Conservation (phyloP, 2,329 filamentous ascomycete species). For the Trichoderma harzianum region DNA sequence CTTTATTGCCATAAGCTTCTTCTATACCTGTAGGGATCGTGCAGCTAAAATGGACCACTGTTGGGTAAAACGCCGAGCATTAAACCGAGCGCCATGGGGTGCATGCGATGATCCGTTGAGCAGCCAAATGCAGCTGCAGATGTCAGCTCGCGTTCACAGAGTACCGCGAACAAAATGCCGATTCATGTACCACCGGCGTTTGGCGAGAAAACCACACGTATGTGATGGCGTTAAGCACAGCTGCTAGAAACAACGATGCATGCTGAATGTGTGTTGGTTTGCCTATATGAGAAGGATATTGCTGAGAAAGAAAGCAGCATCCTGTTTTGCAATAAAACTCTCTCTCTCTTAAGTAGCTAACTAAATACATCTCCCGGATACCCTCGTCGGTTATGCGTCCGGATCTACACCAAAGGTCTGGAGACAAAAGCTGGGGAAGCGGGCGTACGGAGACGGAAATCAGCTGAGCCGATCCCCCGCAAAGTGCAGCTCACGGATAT, state of each 20-base stretch:
- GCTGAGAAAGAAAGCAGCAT: neutral
- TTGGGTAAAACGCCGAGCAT: neutral
- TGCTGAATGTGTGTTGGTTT: neutral
- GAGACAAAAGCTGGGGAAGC: neutral
- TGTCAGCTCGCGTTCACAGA: neutral
- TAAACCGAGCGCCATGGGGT: neutral
- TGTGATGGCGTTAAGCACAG: neutral
- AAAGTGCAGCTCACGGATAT: neutral
- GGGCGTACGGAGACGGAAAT: neutral
- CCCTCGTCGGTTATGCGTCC: neutral
- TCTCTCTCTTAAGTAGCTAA: neutral
- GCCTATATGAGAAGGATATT: neutral
- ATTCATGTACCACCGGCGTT: neutral
- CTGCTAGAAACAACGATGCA: neutral
- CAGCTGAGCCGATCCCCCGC: neutral
- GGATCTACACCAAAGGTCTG: neutral
- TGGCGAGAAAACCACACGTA: neutral
- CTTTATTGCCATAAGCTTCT: constrained; percentile 6
- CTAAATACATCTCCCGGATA: neutral
- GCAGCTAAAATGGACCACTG: neutral
- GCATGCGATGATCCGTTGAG: neutral
- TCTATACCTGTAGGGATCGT: neutral
- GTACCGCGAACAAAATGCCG: neutral
- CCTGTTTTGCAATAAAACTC: neutral
- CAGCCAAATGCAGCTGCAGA: neutral